These are phyloP conservation scores for Massospora cicadina DNA, from an alignment of 371 early-diverging fungal species.

Conservation along the genomic window DNA sequence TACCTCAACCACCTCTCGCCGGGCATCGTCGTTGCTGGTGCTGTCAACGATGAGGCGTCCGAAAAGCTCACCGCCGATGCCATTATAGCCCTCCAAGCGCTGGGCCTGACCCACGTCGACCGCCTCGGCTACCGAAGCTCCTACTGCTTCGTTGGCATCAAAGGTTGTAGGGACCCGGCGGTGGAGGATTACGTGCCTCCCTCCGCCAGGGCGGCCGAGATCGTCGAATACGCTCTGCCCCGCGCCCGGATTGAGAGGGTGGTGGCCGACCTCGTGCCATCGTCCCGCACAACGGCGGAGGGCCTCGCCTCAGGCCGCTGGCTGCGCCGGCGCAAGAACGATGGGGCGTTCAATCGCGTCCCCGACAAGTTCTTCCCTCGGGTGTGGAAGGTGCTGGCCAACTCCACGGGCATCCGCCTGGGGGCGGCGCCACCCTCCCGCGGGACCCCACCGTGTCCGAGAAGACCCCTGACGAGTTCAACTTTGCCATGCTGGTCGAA, in stretches of 20 bases:
- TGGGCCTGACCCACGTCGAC: conserved; percentile 40
- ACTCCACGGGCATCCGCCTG: conserved; percentile 30
- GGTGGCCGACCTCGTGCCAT: conserved; percentile 18
- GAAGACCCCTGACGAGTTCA: conserved; percentile 69
- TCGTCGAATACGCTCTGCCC: conserved; percentile 18
- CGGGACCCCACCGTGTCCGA: conserved; percentile 70
- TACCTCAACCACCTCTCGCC: conserved; percentile 38
- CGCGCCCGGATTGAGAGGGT: conserved; percentile 15
- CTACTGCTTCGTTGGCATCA: conserved; percentile 60
- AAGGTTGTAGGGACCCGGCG: conserved; percentile 19
- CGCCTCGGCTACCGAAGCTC: conserved; percentile 52
- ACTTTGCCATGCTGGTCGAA: conserved; percentile 59
- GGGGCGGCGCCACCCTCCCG: conserved; percentile 37
- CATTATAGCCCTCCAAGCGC: conserved; percentile 26
- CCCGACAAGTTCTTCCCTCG: conserved; percentile 60
- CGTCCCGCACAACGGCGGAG: conserved; percentile 28
- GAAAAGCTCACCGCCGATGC: conserved; percentile 44
- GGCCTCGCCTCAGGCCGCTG: conserved; percentile 50
- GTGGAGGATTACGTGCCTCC: background rate
- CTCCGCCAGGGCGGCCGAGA: conserved; percentile 20
- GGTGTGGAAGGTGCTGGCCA: conserved; percentile 50
- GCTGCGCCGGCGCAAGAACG: conserved; percentile 59
- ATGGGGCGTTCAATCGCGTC: conserved; percentile 70
- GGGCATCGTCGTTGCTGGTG: conserved; percentile 44
- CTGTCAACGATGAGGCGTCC: conserved; percentile 49